phyloP scores from a whole-genome alignment of 2,329 filamentous ascomycete genomes.

The Talaromyces verruculosus region DNA sequence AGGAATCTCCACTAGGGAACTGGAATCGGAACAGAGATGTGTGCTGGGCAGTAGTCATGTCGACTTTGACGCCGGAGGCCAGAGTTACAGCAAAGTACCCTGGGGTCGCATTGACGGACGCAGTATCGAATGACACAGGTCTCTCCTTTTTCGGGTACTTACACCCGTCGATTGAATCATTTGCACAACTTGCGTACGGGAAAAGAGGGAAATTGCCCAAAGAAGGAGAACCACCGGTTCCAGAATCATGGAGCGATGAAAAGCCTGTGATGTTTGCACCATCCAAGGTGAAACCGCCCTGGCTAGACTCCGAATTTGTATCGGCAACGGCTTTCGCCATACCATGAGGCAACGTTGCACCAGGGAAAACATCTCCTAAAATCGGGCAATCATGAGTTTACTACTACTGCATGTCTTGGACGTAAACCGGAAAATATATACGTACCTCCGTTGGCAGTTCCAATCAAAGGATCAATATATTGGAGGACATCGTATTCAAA shows the following conservation, averaged over 20 bases:
- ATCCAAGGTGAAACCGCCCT: slow-evolving; percentile 58
- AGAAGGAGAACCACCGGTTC: slow-evolving; percentile 57
- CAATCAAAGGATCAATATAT: slow-evolving; percentile 55
- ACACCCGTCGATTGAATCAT: slow-evolving; percentile 62
- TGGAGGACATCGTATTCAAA: slow-evolving; percentile 44
- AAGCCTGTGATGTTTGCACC: slow-evolving; percentile 54
- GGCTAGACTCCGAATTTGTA: slow-evolving; percentile 51
- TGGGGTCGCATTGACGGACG: slow-evolving; percentile 59
- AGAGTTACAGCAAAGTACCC: slow-evolving; percentile 66
- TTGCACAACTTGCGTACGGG: slow-evolving; percentile 61
- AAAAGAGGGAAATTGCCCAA: slow-evolving; percentile 74
- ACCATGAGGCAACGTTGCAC: slow-evolving; percentile 56
- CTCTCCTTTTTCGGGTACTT: slow-evolving; percentile 58
- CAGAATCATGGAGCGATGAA: slow-evolving; percentile 52
- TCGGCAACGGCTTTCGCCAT: slow-evolving; percentile 60
- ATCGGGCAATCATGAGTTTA: not conserved
- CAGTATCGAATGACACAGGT: slow-evolving; percentile 49
- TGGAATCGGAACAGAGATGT: slow-evolving; percentile 65
- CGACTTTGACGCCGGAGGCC: slow-evolving; percentile 57
- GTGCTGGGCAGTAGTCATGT: slow-evolving; percentile 66
- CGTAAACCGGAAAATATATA: not conserved
- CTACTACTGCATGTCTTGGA: not conserved
- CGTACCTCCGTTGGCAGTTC: slow-evolving; percentile 51
- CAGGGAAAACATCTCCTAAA: slow-evolving; percentile 57
- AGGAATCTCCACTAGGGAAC: slow-evolving; percentile 49